Evolutionary conservation across 2,329 filamentous ascomycete species (phyloP).

Genomic region (Colletotrichum shisoi): DNA sequence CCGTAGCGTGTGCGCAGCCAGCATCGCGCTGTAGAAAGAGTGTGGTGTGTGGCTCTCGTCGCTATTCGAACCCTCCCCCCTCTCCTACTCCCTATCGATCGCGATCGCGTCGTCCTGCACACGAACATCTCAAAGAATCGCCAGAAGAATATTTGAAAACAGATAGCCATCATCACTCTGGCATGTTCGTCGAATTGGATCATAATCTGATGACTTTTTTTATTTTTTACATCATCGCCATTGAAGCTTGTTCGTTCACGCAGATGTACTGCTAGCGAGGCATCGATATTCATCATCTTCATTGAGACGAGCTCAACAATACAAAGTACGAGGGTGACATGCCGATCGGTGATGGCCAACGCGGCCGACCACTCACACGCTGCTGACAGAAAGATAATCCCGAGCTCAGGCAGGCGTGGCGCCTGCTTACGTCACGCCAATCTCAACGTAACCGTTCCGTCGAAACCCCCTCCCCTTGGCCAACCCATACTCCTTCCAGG

Average conservation of each 20-base stretch:
- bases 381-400: neutral
- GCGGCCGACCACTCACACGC: too few relatives aligned
- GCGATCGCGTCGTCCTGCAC: neutral
- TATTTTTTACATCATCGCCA: too few relatives aligned
- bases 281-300: too few relatives aligned
- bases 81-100: too few relatives aligned
- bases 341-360: neutral
- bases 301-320: neutral
- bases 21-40: neutral
- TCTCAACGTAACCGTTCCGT: neutral
- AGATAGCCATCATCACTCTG: neutral
- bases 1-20: too few relatives aligned
- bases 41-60: neutral
- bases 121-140: neutral
- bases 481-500: too few relatives aligned
- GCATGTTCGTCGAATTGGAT: neutral
- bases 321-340: neutral
- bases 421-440: constrained; percentile 1
- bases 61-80: too few relatives aligned
- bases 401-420: neutral
- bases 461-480: neutral
- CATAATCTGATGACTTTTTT: too few relatives aligned
- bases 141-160: neutral
- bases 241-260: too few relatives aligned
- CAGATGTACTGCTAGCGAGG: too few relatives aligned